Percentiles rank a stretch among this genome's conserved stretches.
Conservation (phyloP, 2,329 filamentous ascomycete species). For the Clonostachys sp. region DNA sequence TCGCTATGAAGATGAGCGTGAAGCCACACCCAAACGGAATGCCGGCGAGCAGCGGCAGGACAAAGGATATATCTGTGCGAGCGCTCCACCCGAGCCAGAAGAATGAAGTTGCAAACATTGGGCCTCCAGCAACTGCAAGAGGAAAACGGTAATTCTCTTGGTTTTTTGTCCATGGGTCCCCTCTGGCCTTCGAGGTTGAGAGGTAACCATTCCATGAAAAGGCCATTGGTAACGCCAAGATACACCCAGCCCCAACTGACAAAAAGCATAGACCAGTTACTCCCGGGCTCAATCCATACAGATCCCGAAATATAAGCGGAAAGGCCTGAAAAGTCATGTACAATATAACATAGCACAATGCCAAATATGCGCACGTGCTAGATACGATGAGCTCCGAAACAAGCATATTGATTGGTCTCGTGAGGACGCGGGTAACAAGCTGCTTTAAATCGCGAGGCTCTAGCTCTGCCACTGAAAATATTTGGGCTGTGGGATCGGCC, state of each 20-base stretch:
- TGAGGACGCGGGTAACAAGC: conserved; percentile 64
- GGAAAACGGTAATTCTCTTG: conserved; percentile 69
- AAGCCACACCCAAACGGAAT: conserved; percentile 59
- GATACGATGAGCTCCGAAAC: conserved; percentile 68
- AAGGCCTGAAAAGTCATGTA: conserved; percentile 76
- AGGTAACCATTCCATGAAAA: conserved; percentile 61
- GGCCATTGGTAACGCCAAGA: conserved; percentile 56
- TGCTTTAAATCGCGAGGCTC: conserved; percentile 52
- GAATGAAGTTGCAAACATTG: conserved; percentile 50
- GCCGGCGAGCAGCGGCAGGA: conserved; percentile 54
- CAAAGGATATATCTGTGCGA: conserved; percentile 39
- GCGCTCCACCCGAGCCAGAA: conserved; percentile 62
- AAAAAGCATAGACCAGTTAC: conserved; percentile 65
- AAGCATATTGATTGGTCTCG: conserved; percentile 69
- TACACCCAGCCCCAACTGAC: conserved; percentile 60
- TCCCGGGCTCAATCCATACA: conserved; percentile 61
- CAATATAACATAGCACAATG: conserved; percentile 62
- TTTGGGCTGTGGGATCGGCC: conserved; percentile 40
- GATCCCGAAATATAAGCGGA: conserved; percentile 59
- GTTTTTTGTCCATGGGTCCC: conserved; percentile 51
- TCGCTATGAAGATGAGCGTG: conserved; percentile 57
- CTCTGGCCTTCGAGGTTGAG: conserved; percentile 38
- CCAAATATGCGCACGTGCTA: conserved; percentile 65
- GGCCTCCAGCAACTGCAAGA: conserved; percentile 65
- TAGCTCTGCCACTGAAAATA: conserved; percentile 59